These are phyloP conservation scores for Pseudogymnoascus sp. DNA, from an alignment of 2,329 filamentous ascomycete species.

Conservation along the genomic window DNA sequence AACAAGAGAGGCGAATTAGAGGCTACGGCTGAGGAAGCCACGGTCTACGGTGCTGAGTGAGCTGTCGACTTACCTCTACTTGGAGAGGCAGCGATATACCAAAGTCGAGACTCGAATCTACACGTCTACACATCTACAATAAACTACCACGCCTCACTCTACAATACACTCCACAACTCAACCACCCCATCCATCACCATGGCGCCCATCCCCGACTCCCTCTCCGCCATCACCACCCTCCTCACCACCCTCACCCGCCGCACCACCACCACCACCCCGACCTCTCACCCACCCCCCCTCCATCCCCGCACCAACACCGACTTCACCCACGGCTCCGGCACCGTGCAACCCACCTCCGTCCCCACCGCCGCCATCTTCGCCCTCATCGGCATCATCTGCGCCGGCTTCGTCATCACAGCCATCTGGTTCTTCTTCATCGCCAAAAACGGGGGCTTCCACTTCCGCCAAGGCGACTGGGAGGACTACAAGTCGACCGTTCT, in stretches of 20 bases:
- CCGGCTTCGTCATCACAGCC: conserved; percentile 60
- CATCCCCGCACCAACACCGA: conserved; percentile 56
- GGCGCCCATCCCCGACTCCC: conserved; percentile 5
- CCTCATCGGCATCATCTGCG: conserved; percentile 76
- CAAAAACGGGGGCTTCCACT: conserved; percentile 89
- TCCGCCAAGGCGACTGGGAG: conserved; percentile 82
- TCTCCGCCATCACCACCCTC: neutral
- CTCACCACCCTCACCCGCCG: conserved; percentile 5
- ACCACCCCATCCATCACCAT: neutral
- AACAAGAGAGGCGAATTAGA: neutral
- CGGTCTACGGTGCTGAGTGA: neutral
- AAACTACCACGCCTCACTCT: neutral
- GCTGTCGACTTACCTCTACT: neutral
- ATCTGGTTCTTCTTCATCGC: conserved; percentile 99
- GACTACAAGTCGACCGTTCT: conserved; percentile 96
- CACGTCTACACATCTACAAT: neutral
- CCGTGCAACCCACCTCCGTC: conserved; percentile 41
- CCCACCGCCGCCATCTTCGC: conserved; percentile 66
- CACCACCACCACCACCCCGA: neutral
- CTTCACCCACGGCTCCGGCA: too few species aligned
- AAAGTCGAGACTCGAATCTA: neutral
- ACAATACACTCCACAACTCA: neutral
- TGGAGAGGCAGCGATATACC: neutral
- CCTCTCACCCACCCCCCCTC: conserved; percentile 41
- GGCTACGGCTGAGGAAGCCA: neutral